These are phyloP conservation scores for Septoria petroselini DNA, from an alignment of 2,329 filamentous ascomycete species.

Conservation along the genomic window DNA sequence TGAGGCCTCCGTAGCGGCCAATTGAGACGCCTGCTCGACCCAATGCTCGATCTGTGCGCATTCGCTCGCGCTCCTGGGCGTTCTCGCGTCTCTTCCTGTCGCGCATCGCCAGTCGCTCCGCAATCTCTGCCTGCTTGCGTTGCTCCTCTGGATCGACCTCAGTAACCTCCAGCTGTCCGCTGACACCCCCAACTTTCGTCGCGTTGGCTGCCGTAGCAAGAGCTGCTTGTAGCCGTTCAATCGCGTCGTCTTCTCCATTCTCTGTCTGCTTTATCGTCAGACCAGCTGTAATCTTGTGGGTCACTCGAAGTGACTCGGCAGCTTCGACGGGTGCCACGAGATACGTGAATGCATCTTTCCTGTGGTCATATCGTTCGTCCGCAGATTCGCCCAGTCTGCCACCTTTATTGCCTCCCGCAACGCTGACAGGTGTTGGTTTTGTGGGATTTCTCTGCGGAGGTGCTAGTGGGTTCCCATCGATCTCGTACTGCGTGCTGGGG, in stretches of 20 bases:
- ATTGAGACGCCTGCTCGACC: slow-evolving; percentile 50
- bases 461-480: slow-evolving; percentile 67
- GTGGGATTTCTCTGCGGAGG: slow-evolving; percentile 53
- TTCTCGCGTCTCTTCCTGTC: slow-evolving; percentile 60
- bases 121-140: slow-evolving; percentile 68
- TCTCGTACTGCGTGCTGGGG: slow-evolving; percentile 67
- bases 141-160: slow-evolving; percentile 72
- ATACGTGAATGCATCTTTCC: slow-evolving; percentile 72
- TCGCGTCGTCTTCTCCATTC: slow-evolving; percentile 66
- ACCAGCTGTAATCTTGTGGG: slow-evolving; percentile 72
- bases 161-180: slow-evolving; percentile 64
- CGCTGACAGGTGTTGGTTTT: slow-evolving; percentile 49
- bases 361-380: slow-evolving; percentile 59
- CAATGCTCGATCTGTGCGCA: slow-evolving; percentile 51
- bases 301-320: slow-evolving; percentile 66
- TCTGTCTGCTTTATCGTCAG: slow-evolving; percentile 67
- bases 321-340: slow-evolving; percentile 67
- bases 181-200: slow-evolving; percentile 49
- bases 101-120: slow-evolving; percentile 70
- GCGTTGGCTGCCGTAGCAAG: slow-evolving; percentile 63
- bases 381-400: slow-evolving; percentile 28
- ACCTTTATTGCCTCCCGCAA: slow-evolving; percentile 35
- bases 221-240: slow-evolving; percentile 64
- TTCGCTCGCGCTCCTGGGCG: slow-evolving; percentile 62
- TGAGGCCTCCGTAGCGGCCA: slow-evolving; percentile 55